Conservation (phyloP, 2,329 filamentous ascomycete species). For the Fusarium dlaminii region DNA sequence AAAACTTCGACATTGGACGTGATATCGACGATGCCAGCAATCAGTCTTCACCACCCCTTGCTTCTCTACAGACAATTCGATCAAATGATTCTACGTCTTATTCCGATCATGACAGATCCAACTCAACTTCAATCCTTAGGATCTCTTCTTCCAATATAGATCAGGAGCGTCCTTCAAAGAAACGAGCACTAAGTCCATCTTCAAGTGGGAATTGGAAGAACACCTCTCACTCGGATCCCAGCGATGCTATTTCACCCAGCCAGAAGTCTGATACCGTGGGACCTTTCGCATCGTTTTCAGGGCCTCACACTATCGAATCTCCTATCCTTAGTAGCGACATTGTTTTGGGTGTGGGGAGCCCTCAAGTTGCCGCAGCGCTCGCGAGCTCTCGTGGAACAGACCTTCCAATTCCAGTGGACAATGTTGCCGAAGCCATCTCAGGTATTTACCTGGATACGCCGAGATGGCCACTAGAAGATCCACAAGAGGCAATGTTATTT, state of each 20-base stretch:
- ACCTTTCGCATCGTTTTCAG: slow-evolving; percentile 9
- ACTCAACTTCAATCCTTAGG: background rate
- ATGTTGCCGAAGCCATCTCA: slow-evolving; percentile 31
- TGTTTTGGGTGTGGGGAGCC: slow-evolving; percentile 9
- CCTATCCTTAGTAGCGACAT: slow-evolving; percentile 1
- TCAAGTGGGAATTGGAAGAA: slow-evolving; percentile 21
- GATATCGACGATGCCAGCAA: slow-evolving; percentile 12
- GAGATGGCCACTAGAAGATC: slow-evolving; percentile 37
- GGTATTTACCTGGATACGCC: slow-evolving; percentile 36
- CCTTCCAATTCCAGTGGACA: slow-evolving; percentile 13
- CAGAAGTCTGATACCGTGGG: slow-evolving; percentile 15
- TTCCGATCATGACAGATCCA: slow-evolving; percentile 6
- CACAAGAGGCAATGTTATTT: slow-evolving; percentile 43
- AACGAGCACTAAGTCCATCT: slow-evolving; percentile 36
- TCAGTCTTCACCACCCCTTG: slow-evolving; percentile 12
- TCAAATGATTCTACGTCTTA: background rate
- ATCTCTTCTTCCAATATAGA: background rate
- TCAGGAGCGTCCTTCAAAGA: slow-evolving; percentile 28
- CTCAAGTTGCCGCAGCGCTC: slow-evolving; percentile 7
- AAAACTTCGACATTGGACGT: background rate
- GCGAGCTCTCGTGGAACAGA: slow-evolving; percentile 12
- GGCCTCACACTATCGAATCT: slow-evolving; percentile 8
- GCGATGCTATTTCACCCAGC: slow-evolving; percentile 24
- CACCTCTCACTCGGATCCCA: slow-evolving; percentile 17
- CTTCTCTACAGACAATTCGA: background rate